A percentile compares a stretch with the other conserved stretches of the same genome.
These are phyloP conservation scores for Colletotrichum siamense DNA, from an alignment of 2,329 filamentous ascomycete species.

Conservation along the genomic window DNA sequence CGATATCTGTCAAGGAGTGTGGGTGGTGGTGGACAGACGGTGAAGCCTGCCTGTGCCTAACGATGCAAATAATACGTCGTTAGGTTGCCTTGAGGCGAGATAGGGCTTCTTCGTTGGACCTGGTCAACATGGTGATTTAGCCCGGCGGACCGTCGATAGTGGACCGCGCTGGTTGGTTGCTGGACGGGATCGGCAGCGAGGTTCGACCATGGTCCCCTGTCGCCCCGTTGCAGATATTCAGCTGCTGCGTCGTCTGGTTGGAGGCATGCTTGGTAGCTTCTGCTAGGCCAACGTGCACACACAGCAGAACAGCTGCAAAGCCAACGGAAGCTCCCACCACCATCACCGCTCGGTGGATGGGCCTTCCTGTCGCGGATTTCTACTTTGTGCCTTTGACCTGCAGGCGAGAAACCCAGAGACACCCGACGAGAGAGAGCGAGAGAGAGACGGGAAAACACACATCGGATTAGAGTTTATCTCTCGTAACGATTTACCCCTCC, in stretches of 20 bases:
- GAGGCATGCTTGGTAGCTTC: not conserved
- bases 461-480: slow-evolving; percentile 13
- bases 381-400: not conserved
- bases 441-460: not conserved
- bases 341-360: not conserved
- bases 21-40: not conserved
- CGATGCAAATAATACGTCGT: not conserved
- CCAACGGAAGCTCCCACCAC: not conserved
- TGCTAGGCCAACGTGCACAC: not conserved
- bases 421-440: not conserved
- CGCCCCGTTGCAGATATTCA: not conserved
- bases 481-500: slow-evolving; percentile 17
- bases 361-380: not conserved
- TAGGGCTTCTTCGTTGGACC: not conserved
- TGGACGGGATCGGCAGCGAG: not conserved
- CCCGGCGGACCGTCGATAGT: not conserved
- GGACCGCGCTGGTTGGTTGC: not conserved
- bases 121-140: not conserved
- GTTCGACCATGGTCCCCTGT: slow-evolving; percentile 2
- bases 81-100: not conserved
- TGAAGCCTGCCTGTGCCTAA: not conserved
- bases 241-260: not conserved
- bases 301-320: not conserved
- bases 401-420: not conserved
- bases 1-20: not conserved